Conservation (phyloP, 1,139 yeast species). For the Geotrichum bryndzae region DNA sequence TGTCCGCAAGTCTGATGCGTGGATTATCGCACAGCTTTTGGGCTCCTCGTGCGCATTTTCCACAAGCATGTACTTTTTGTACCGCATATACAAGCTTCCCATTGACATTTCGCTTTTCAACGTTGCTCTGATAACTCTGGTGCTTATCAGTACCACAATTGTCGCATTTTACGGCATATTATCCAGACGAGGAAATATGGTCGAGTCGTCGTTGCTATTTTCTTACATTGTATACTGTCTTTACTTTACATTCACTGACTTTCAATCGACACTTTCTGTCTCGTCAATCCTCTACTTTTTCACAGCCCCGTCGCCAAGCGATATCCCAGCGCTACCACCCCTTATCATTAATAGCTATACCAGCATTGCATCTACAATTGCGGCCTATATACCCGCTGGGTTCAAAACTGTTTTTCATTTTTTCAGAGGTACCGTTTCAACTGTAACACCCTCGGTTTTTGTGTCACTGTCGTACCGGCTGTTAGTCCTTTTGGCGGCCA, state of each 20-base stretch:
- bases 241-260: conserved; percentile 82
- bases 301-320: conserved; percentile 19
- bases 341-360: conserved; percentile 36
- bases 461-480: conserved; percentile 79
- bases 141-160: conserved; percentile 67
- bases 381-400: conserved; percentile 43
- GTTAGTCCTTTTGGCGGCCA: conserved; percentile 85
- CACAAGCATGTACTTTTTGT: conserved; percentile 67
- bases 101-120: conserved; percentile 56
- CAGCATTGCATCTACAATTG: conserved; percentile 40
- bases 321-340: conserved; percentile 36
- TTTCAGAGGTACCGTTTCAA: conserved; percentile 59
- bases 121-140: conserved; percentile 80
- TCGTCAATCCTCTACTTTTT: conserved; percentile 28
- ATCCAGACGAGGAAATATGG: conserved; percentile 76
- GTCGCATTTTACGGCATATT: conserved; percentile 79
- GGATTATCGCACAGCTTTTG: conserved; percentile 73
- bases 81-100: conserved; percentile 77
- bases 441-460: conserved; percentile 75
- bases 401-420: conserved; percentile 63
- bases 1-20: conserved; percentile 62
- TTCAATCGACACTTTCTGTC: conserved; percentile 37
- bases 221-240: conserved; percentile 90
- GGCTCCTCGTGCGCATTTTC: conserved; percentile 73
- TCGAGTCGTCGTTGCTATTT: conserved; percentile 78